phyloP scores from a whole-genome alignment of 257 asterid species.

The Leptodermis oblonga region DNA sequence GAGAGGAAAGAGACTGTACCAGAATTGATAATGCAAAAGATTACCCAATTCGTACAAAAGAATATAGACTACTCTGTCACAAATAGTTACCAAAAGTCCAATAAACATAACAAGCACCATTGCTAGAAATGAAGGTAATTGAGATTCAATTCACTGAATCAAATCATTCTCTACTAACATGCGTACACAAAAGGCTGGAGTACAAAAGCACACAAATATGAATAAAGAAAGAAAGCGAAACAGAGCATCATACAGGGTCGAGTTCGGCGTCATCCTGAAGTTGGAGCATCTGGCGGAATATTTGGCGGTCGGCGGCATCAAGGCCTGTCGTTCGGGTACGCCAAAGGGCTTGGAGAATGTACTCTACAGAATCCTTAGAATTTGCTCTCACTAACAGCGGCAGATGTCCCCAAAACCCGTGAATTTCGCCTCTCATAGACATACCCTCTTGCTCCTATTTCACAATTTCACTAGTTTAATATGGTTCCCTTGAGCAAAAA shows the following conservation, averaged over 20 bases:
- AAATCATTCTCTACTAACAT: background rate
- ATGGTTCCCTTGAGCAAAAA: too few relatives aligned
- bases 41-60: too few relatives aligned
- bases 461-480: background rate
- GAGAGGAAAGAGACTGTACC: too few relatives aligned
- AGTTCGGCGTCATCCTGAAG: conserved; percentile 57
- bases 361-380: conserved; percentile 73
- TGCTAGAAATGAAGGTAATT: too few relatives aligned
- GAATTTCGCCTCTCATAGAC: conserved; percentile 16
- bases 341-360: conserved; percentile 79
- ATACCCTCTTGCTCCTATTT: background rate
- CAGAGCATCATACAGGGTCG: conserved; percentile 55
- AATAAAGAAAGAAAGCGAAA: background rate
- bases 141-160: background rate
- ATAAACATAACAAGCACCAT: too few relatives aligned
- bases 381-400: conserved; percentile 68
- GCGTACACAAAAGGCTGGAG: too few relatives aligned
- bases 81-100: too few relatives aligned
- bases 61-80: too few relatives aligned
- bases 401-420: conserved; percentile 60
- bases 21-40: too few relatives aligned
- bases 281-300: conserved; percentile 63
- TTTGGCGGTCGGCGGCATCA: conserved; percentile 67
- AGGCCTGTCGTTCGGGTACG: conserved; percentile 81
- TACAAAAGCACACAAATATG: too few relatives aligned